These are phyloP conservation scores for Ophiocordyceps camponoti-leonardi DNA, from an alignment of 2,329 filamentous ascomycete species.

Conservation along the genomic window DNA sequence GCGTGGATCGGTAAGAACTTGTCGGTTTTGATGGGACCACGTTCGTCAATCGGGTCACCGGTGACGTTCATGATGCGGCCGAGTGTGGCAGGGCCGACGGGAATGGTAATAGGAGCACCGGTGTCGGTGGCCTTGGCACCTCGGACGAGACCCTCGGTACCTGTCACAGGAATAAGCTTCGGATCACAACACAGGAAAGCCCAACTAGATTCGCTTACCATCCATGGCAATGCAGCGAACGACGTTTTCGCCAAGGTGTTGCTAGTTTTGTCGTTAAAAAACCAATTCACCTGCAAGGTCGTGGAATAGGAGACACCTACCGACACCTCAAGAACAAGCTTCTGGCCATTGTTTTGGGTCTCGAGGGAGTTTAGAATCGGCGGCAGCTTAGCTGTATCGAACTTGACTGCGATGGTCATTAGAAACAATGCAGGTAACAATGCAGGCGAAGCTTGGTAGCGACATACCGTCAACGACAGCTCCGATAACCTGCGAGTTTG, in stretches of 20 bases:
- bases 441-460: not conserved
- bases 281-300: not conserved
- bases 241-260: constrained; percentile 99
- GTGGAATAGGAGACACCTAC: constrained; percentile 35
- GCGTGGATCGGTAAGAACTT: constrained; percentile 85
- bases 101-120: constrained; percentile 88
- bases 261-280: constrained; percentile 39
- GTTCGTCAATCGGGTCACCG: constrained; percentile 99
- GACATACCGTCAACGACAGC: constrained; percentile 92
- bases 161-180: constrained; percentile 12
- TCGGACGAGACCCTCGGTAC: constrained; percentile 99
- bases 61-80: constrained; percentile 99
- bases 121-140: constrained; percentile 74
- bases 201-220: constrained; percentile 42
- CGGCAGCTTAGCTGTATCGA: constrained; percentile 83
- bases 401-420: constrained; percentile 58
- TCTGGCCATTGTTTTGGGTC: constrained; percentile 81
- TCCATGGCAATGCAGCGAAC: constrained; percentile 99
- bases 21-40: constrained; percentile 88
- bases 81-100: constrained; percentile 82
- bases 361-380: constrained; percentile 94
- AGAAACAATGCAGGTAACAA: not conserved
- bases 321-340: constrained; percentile 90
- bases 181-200: not conserved
- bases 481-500: constrained; percentile 67